Base-by-base conservation (phyloP, 2,329 filamentous ascomycete genomes). In the Rasamsonia emersonii region DNA sequence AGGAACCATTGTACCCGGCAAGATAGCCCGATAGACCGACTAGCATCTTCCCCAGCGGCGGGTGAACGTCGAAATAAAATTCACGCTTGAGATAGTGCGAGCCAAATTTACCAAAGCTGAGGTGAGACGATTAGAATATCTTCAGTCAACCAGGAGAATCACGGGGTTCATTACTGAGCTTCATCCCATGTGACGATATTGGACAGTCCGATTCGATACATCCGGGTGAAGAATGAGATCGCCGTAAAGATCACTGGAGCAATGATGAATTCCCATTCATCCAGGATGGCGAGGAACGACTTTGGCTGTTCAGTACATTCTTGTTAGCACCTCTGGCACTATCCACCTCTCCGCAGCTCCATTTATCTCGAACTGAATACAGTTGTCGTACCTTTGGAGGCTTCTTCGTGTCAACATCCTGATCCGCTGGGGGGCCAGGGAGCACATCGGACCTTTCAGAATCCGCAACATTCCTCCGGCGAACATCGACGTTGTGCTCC, bases 31-130 rank as follows among this genome's bases (percentile, higher is more conserved):
- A 96, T 31, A 98, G 73, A 41, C 91, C 91, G 48, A 98, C 89
- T 35, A 98, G 78, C 77, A 98, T 96, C 71, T 98, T 98, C 57
- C 91, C 91, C 40, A 98, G 77, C 33, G 91, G 91, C 44, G 91
- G 91, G 62, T 93, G 85, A 37, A 93, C 82, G 71, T 93, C 85
- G 67, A 98, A 98, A 73, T 98, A 98, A 71, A 96, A 95, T 64
- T 98, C 91, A 61, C 89, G 85, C 63, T 98, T 95, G 56, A 98
- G 79, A 62, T 98, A 98, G 65, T 98, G 89, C 50, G 89, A 96
- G 43, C 91, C 91, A 62, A 98, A 98, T 68, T 98, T 98, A 32
- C 62, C 62, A 44, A 66, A 67, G 44, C 62, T 64, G 43, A 20
- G 41, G 21, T 17, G 17, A 26, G 18, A 30, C 9, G 14, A 28